A percentile compares a stretch with the other conserved stretches of the same genome.
phyloP scores from a whole-genome alignment of 495 filamentous ascomycete species.

The Pyronema domesticum region DNA sequence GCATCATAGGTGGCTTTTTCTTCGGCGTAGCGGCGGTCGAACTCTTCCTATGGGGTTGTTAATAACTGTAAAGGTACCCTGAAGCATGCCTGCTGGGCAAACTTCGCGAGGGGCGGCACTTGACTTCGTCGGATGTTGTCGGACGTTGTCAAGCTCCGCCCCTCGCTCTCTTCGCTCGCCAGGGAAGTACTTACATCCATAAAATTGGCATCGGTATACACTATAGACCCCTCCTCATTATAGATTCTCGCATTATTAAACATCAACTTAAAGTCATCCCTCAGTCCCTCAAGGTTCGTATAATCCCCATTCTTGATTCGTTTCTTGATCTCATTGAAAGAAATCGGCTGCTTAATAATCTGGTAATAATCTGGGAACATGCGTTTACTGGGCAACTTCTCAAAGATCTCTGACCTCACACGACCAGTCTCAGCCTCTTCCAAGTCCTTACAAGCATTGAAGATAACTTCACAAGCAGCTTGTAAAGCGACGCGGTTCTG shows the following conservation, averaged over 20 bases:
- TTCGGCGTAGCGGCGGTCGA: conserved; percentile 15
- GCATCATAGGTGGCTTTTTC: conserved; percentile 17
- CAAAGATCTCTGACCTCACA: conserved; percentile 81
- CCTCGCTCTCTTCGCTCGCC: background rate
- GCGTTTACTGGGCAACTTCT: conserved; percentile 72
- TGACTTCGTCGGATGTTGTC: background rate
- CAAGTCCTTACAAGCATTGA: conserved; percentile 61
- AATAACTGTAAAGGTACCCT: background rate
- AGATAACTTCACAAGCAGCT: conserved; percentile 52
- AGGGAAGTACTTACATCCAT: conserved; percentile 50
- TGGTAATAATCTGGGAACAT: conserved; percentile 86
- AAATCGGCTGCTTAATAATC: conserved; percentile 79
- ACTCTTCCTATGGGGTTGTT: conserved; percentile 14
- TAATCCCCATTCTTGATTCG: conserved; percentile 93
- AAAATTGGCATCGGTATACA: conserved; percentile 78
- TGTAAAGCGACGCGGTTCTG: conserved; percentile 49
- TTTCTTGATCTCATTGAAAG: conserved; percentile 78
- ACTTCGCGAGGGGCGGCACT: too few species aligned
- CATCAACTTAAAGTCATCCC: conserved; percentile 61
- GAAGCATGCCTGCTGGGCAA: too few species aligned
- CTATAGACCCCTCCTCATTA: conserved; percentile 81
- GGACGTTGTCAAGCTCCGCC: too few species aligned
- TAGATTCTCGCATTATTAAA: conserved; percentile 84
- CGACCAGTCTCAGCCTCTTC: conserved; percentile 40
- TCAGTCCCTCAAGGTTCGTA: conserved; percentile 57